Percentiles rank a stretch among this genome's conserved stretches.
These are phyloP conservation scores for Gelatoporia subvermispora DNA, from an alignment of 768 basidiomycete genomes.

Conservation along the genomic window DNA sequence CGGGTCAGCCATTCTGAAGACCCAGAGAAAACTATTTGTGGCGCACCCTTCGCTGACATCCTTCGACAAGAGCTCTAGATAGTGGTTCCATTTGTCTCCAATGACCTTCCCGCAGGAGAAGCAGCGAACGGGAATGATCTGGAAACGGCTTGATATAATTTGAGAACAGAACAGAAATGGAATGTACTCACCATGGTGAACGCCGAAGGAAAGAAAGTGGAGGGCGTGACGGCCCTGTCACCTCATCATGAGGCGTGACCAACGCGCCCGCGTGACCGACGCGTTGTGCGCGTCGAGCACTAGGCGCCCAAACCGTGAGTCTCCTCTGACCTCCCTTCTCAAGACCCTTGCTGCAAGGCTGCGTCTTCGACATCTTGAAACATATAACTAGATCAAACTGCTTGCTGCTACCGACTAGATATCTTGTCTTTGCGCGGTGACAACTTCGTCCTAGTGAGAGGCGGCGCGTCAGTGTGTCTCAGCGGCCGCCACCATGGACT, in stretches of 20 bases:
- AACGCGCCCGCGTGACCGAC: slow-evolving; percentile 10
- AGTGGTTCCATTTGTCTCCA: slow-evolving; percentile 92
- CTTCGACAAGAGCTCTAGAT: slow-evolving; percentile 73
- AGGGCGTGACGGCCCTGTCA: neutral
- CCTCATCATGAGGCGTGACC: slow-evolving; percentile 8
- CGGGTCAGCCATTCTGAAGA: neutral
- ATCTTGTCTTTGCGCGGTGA: no score
- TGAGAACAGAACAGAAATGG: neutral
- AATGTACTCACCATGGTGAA: slow-evolving; percentile 4
- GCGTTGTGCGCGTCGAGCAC: slow-evolving; percentile 2
- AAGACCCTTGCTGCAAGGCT: no score
- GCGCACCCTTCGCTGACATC: slow-evolving; percentile 87
- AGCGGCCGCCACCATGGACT: slow-evolving; percentile 16
- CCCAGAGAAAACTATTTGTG: neutral
- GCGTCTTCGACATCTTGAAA: no score
- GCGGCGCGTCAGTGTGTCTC: no score
- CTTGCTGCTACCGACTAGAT: no score
- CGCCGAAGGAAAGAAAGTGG: neutral
- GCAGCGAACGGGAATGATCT: slow-evolving; percentile 96
- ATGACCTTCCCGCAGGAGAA: slow-evolving; percentile 98
- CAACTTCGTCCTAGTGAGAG: no score
- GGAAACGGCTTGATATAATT: neutral
- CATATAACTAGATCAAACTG: no score
- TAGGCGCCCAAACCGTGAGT: neutral
- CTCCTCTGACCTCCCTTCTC: neutral